Evolutionary conservation across 2,329 filamentous ascomycete genomes (phyloP).

Genomic region (Xylaria sp.): DNA sequence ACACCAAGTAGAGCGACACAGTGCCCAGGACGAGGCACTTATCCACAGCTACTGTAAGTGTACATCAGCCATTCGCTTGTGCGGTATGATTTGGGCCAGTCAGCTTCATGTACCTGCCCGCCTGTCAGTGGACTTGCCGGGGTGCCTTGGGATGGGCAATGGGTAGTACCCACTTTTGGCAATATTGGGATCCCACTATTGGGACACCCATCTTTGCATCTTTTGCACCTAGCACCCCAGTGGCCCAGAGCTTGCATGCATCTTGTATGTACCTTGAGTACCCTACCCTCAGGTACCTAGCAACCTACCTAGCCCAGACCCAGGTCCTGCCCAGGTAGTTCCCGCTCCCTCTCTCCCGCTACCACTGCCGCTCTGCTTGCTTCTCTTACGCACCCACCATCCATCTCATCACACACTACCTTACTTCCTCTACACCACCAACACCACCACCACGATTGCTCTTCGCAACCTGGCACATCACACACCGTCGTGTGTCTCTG

Average conservation of each 20-base stretch:
- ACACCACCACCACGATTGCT: slow-evolving; percentile 34
- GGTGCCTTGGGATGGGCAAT: slow-evolving; percentile 35
- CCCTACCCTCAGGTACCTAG: slow-evolving; percentile 16
- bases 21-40: slow-evolving; percentile 31
- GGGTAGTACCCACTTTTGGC: slow-evolving; percentile 43
- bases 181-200: slow-evolving; percentile 50
- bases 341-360: slow-evolving; percentile 31
- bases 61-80: slow-evolving; percentile 40
- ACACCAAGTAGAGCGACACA: slow-evolving; percentile 33
- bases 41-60: slow-evolving; percentile 39
- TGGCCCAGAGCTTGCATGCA: slow-evolving; percentile 42
- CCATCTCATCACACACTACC: slow-evolving; percentile 27
- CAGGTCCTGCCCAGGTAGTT: slow-evolving; percentile 17
- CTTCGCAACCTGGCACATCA: slow-evolving; percentile 27
- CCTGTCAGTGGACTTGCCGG: slow-evolving; percentile 37
- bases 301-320: slow-evolving; percentile 2
- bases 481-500: slow-evolving; percentile 18
- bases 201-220: slow-evolving; percentile 41
- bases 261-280: slow-evolving; percentile 16
- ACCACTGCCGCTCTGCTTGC: slow-evolving; percentile 40
- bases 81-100: slow-evolving; percentile 38
- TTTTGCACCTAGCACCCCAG: slow-evolving; percentile 22
- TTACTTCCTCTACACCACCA: slow-evolving; percentile 23
- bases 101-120: slow-evolving; percentile 41
- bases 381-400: slow-evolving; percentile 43